Evolutionary conservation across 2,329 filamentous ascomycete species (phyloP), one percentile per base, ranked within the genome.

Genomic region (Zymoseptoria tritici): DNA sequence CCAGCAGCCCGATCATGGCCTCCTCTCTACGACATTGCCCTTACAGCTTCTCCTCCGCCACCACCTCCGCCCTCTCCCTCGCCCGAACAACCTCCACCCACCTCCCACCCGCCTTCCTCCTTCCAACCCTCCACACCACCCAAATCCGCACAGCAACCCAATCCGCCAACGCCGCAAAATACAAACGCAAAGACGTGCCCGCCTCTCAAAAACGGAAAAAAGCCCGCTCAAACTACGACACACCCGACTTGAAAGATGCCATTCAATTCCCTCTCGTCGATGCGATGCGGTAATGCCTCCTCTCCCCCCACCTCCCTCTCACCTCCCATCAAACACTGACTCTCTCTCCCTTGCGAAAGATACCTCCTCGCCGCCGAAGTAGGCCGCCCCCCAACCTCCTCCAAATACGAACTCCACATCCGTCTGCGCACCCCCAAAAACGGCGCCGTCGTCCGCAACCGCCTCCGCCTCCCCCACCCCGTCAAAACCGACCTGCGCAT

Each of bases 281-380:
- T 79, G 95, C 94, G 16, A 94, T 99, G 85, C 85, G 92, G 90
- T 91, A 71, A 31, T 62, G 52, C 11, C 19, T 16, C 29, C 1
- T 62, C 52, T 49, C 54, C 24, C 51, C 29, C 42, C n/a, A n/a
- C 29, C 42, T 19, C 24, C 6, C 19, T 9, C 11, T 16, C 54
- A 19, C 31, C 54, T 13, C 26, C 26, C 56, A 24, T 29, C 21
- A 56, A 29, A 58, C 31, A 60, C 29, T 9, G 21, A 9, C 13
- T 9, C 26, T 16, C 19, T 21, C 13, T 9, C 24, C 42, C 52
- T 24, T 5, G 26, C 19, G n/a, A 26, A 66, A 96, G 91, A 73
- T 94, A 96, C 73, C 85, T 99, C 66, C 90, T 91, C 70, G 93
- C 94, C 54, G 86, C 88, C 71, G 94, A 99, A 83, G 92, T 97